phyloP scores from a whole-genome alignment of 495 filamentous ascomycete genomes.

The Aspergillus taichungensis region DNA sequence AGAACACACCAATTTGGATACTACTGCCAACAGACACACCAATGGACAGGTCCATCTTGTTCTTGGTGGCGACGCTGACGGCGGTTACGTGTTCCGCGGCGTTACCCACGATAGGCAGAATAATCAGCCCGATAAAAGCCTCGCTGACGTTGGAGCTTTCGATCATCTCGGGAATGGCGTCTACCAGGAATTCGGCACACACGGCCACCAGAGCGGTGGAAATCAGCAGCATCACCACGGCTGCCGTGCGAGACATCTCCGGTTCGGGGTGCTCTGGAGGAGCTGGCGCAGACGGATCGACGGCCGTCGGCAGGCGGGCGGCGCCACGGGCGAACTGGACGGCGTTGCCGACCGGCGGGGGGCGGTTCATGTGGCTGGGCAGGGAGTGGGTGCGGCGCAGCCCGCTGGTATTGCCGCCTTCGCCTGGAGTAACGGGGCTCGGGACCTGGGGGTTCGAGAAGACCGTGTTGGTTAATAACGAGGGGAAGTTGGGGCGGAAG shows the following conservation, averaged over 20 bases:
- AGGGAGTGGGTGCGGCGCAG: slow-evolving; percentile 74
- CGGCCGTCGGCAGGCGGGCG: slow-evolving; percentile 18
- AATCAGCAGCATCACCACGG: slow-evolving; percentile 62
- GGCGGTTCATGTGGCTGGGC: slow-evolving; percentile 57
- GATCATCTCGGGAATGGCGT: slow-evolving; percentile 67
- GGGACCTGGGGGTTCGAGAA: slow-evolving; percentile 41
- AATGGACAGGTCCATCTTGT: slow-evolving; percentile 94
- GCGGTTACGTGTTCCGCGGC: slow-evolving; percentile 90
- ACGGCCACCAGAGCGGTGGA: slow-evolving; percentile 74
- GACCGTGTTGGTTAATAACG: slow-evolving; percentile 55
- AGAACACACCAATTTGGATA: slow-evolving; percentile 54
- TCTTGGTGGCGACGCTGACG: slow-evolving; percentile 80
- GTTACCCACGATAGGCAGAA: slow-evolving; percentile 85
- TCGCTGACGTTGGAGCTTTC: slow-evolving; percentile 55
- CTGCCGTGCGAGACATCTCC: slow-evolving; percentile 63
- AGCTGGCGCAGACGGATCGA: slow-evolving; percentile 18
- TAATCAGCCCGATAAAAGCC: slow-evolving; percentile 81
- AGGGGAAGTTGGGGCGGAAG: slow-evolving; percentile 47
- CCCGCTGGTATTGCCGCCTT: slow-evolving; percentile 41
- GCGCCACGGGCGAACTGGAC: slow-evolving; percentile 33
- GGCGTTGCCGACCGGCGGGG: slow-evolving; percentile 29
- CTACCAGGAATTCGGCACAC: slow-evolving; percentile 83
- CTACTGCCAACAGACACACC: slow-evolving; percentile 81
- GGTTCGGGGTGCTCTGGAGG: slow-evolving; percentile 39
- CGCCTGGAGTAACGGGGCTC: slow-evolving; percentile 23